Evolutionary conservation across 495 filamentous ascomycete species (phyloP), one percentile per base, ranked within the genome.

Genomic region (Letharia columbiana): DNA sequence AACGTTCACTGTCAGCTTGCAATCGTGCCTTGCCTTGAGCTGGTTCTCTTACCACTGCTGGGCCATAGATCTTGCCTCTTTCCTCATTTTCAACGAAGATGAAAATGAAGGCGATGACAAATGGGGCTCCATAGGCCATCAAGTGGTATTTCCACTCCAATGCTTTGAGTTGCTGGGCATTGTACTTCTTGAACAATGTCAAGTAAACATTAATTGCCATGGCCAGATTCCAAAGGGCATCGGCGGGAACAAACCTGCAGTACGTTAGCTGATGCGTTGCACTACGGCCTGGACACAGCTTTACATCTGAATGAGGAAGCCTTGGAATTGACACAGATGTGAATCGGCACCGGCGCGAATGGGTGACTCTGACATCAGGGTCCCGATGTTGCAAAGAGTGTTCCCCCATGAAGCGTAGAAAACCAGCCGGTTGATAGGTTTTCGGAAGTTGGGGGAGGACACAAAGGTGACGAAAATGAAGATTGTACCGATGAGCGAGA

Each of bases 141-240:
- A 87, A 20, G 2, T 90, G 70, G 69, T 96, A 95, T 65, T 82
- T 85, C 69, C 86, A 83, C 73, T 96, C 91, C 68, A 93, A 79
- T 18, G 73, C 79, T 13, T 86, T 84, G 49, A 96, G 80, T 65
- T 85, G 82, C 5, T 83, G 77, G 2, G 87, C 86, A 62, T 89
- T 84, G 70, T 87, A 92, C 68, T 88, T 87, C 69, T 82, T 81
- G 75, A 92, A 94, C 68, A 96, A 91, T 9, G 90, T 95, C 37
- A 95, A 76, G 72, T 90, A 91, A 68, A 96, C 91, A 71, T 95
- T 96, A 67, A 88, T 81, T 4, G 91, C 90, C 91, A 96, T 96
- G 56, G 88, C 88, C 58, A 94, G 78, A 3, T 88, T 89, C 89
- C 89, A 91, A 54, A 87, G 77, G 4, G 90, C 87, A 76, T 95